phyloP scores from a whole-genome alignment of 2,329 filamentous ascomycete genomes.

The Fusarium verrucosum region DNA sequence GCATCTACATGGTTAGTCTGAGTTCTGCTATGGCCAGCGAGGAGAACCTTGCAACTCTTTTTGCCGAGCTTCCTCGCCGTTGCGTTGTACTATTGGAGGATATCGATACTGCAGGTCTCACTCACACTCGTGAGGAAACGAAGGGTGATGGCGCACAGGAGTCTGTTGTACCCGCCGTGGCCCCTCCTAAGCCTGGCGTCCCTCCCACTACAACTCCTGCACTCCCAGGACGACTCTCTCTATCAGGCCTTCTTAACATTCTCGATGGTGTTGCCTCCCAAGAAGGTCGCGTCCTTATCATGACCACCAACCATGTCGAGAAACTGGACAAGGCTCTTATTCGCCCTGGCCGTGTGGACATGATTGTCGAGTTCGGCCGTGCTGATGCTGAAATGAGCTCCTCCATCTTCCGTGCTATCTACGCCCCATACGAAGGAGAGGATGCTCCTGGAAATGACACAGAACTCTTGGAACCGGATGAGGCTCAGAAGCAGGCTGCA shows the following conservation, averaged over 20 bases:
- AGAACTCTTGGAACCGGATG: conserved; percentile 31
- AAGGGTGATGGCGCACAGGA: conserved; percentile 42
- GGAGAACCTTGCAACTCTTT: conserved; percentile 70
- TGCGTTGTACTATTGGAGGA: conserved; percentile 81
- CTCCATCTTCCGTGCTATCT: conserved; percentile 68
- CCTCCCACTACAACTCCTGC: conserved; percentile 1
- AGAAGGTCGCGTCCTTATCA: conserved; percentile 70
- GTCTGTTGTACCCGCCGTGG: conserved; percentile 26
- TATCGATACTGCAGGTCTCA: conserved; percentile 77
- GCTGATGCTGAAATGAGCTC: conserved; percentile 63
- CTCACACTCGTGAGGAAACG: conserved; percentile 61
- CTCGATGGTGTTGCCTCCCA: conserved; percentile 77
- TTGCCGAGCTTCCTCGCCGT: conserved; percentile 71
- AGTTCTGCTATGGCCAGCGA: conserved; percentile 71
- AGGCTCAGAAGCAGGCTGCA: conserved; percentile 45
- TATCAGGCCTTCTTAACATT: conserved; percentile 82
- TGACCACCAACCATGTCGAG: conserved; percentile 72
- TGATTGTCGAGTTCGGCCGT: conserved; percentile 65
- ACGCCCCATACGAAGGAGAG: conserved; percentile 59
- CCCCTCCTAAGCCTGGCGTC: conserved; percentile 13
- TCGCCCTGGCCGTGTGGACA: conserved; percentile 69
- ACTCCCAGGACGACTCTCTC: conserved; percentile 61
- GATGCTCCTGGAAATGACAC: conserved; percentile 1
- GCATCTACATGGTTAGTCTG: conserved; percentile 76
- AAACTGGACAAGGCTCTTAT: conserved; percentile 70